Base-by-base conservation (phyloP, 2,329 filamentous ascomycete species). In the Colletotrichum sp. region DNA sequence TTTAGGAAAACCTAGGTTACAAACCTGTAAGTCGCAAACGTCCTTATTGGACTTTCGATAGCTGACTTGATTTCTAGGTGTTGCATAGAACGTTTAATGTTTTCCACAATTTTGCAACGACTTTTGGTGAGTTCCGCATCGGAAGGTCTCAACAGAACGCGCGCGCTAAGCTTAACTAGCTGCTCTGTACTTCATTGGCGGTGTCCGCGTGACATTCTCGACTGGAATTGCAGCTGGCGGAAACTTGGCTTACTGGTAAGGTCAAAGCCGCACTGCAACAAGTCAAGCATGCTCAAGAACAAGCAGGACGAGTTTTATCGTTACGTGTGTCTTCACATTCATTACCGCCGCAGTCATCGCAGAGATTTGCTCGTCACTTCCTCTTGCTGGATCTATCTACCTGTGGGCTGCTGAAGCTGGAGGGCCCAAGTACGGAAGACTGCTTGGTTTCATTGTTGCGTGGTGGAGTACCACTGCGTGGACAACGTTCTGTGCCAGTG, bases 381-480 rank as follows among this genome's bases (percentile, higher is more conserved):
- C 90, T 1, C 88, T 90, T 4, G 90, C 90, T 15, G 90, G 90
- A 1, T 91, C 89, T 3, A 92, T 92, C 79, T 92, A 92, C 76
- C 86, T 92, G 21, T 92, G 90, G 90, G 90, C 90, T n/a, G 90
- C 90, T 55, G 90, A 92, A 78, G 85, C 90, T 21, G 90, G 90
- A 59, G 90, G 90, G 7, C 88, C 87, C 30, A 85, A 85, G 26
- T 92, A 85, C 77, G 90, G 90, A n/a, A 82, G 90, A 32, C 83
- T 92, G 0, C 86, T 92, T 70, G 90, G 90, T 21, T 92, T 91
- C 80, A 82, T 91, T n/a, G 90, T 92, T n/a, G 90, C 90, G 1
- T 92, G 90, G 90, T 92, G 90, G 90, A 90, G 88, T 79, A 91
- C 90, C 1, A 92, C 90, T 0, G 90, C 91, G 2, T 92, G 90